A percentile compares a stretch with the other conserved stretches of the same genome.
Evolutionary conservation across 2,329 filamentous ascomycete species (phyloP).

Genomic region (Lecanosticta acicola): DNA sequence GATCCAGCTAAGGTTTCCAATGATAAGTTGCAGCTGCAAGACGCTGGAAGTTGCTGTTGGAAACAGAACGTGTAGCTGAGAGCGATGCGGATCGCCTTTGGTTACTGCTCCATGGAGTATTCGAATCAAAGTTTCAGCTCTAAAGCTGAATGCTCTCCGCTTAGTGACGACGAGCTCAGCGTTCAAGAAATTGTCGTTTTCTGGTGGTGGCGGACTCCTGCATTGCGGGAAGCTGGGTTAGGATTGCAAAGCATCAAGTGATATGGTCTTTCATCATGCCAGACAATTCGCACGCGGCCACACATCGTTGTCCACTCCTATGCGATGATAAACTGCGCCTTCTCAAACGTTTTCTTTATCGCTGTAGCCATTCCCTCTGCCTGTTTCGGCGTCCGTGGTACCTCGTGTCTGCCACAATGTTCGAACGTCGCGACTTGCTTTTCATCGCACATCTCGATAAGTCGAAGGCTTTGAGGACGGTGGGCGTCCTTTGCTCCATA

Average conservation of each 20-base stretch:
- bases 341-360: background rate
- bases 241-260: too few species aligned
- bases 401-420: background rate
- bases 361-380: background rate
- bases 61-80: too few species aligned
- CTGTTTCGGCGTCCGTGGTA: background rate
- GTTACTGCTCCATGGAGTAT: background rate
- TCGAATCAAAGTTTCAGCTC: background rate
- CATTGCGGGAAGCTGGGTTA: too few species aligned
- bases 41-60: too few species aligned
- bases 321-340: background rate
- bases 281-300: too few species aligned
- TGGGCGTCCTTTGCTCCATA: constrained; percentile 7
- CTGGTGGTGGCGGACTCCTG: too few species aligned
- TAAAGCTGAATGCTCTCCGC: background rate
- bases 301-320: background rate
- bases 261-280: too few species aligned
- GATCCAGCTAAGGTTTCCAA: too few species aligned
- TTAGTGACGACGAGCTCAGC: too few species aligned
- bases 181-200: too few species aligned
- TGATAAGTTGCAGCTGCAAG: too few species aligned
- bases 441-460: background rate
- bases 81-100: too few species aligned
- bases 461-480: background rate
- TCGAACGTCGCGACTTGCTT: background rate